These are phyloP conservation scores for Coniella vitis DNA, from an alignment of 2,329 filamentous ascomycete species.

Conservation along the genomic window DNA sequence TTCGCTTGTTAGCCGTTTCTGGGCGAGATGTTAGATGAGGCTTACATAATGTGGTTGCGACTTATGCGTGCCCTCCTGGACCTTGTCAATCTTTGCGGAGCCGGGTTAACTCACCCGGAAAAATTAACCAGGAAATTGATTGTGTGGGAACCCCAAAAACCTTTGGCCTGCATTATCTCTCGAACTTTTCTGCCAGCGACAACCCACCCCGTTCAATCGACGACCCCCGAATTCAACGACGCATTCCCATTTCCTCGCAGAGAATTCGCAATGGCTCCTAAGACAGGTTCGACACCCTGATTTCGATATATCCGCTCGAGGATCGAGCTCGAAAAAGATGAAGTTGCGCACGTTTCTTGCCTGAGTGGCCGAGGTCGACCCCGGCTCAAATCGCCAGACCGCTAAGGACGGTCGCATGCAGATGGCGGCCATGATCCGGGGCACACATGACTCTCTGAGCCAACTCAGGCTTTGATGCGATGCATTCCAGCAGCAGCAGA, in stretches of 20 bases:
- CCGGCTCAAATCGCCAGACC: not conserved
- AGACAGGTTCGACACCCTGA: slow-evolving; percentile 18
- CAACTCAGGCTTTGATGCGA: slow-evolving; percentile 24
- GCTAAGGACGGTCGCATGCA: not conserved
- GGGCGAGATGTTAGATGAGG: not conserved
- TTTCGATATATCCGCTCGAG: slow-evolving; percentile 1
- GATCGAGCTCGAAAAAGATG: slow-evolving; percentile 15
- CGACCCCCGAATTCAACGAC: slow-evolving; percentile 15
- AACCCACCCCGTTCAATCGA: slow-evolving; percentile 10
- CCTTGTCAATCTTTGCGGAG: not conserved
- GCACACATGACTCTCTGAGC: slow-evolving; percentile 5
- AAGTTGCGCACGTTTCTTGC: slow-evolving; percentile 16
- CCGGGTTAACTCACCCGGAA: not conserved
- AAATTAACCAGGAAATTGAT: not conserved
- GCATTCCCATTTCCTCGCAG: slow-evolving; percentile 11
- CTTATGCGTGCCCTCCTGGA: not conserved
- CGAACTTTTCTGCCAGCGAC: not conserved
- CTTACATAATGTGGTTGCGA: slow-evolving; percentile 2
- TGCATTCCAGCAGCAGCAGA: slow-evolving; percentile 65
- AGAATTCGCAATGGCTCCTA: slow-evolving; percentile 18
- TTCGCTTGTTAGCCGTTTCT: not conserved
- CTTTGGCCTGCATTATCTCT: not conserved
- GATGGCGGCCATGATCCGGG: not conserved
- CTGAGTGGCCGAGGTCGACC: slow-evolving; percentile 14
- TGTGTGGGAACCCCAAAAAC: not conserved